Evolutionary conservation across 345 rosid genomes (phyloP).

Genomic region (Chamaenerion angustifolium): DNA sequence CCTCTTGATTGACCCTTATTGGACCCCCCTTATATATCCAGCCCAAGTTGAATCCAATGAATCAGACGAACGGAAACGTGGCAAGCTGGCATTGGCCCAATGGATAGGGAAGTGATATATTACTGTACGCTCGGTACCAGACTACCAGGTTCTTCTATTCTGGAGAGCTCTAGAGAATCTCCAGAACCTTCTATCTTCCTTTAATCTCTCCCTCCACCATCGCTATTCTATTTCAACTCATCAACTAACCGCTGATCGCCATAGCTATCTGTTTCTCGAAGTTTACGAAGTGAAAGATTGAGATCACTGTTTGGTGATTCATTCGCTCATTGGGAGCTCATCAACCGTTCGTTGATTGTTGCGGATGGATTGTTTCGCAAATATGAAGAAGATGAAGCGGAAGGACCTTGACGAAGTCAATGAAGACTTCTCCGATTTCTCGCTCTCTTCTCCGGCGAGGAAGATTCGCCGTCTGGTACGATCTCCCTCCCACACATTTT

Average conservation of each 20-base stretch:
- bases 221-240: not conserved
- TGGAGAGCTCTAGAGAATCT: slow-evolving; percentile 8
- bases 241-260: not conserved
- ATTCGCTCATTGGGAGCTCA: not conserved
- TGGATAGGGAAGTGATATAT: not conserved
- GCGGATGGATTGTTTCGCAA: not conserved
- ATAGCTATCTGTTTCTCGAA: not conserved
- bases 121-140: not conserved
- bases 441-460: slow-evolving; percentile 59
- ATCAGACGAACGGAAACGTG: not conserved
- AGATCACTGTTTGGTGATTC: slow-evolving; percentile 4
- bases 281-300: slow-evolving; percentile 7
- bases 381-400: slow-evolving; percentile 38
- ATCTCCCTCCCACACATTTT: not conserved
- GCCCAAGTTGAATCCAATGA: no score
- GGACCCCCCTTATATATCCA: no score
- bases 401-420: slow-evolving; percentile 42
- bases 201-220: not conserved
- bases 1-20: no score
- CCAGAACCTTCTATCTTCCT: not conserved
- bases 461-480: slow-evolving; percentile 73
- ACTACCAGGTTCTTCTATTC: no score
- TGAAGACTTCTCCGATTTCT: slow-evolving; percentile 77
- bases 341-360: not conserved
- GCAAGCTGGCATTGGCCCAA: not conserved